These are phyloP conservation scores for Claviceps digitariae DNA, from an alignment of 2,329 filamentous ascomycete species.

Conservation along the genomic window DNA sequence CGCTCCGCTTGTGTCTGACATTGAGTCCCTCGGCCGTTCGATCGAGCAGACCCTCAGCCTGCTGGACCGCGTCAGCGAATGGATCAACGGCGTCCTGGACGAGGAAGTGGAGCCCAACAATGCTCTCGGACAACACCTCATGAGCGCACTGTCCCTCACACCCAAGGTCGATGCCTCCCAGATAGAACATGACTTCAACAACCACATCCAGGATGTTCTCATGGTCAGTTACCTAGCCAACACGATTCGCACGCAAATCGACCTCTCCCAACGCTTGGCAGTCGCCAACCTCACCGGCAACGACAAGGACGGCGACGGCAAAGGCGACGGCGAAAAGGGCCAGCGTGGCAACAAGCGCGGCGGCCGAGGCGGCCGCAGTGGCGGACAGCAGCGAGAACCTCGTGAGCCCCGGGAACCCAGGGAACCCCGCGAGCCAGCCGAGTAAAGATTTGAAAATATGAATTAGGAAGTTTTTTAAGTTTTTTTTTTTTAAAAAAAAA, in stretches of 20 bases:
- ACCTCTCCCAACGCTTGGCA: conserved; percentile 87
- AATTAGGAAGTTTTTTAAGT: too few relatives aligned
- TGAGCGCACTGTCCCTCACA: conserved; percentile 83
- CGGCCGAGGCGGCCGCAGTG: conserved; percentile 35
- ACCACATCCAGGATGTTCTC: conserved; percentile 97
- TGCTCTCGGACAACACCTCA: conserved; percentile 84
- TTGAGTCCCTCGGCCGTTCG: conserved; percentile 75
- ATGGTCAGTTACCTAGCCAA: conserved; percentile 98
- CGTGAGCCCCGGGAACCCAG: conserved; percentile 29
- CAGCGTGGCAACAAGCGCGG: conserved; percentile 38
- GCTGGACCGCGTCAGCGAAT: conserved; percentile 81
- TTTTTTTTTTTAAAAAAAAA: too few relatives aligned
- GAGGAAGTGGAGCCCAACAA: conserved; percentile 84
- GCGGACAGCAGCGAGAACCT: conserved; percentile 38
- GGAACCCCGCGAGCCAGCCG: conserved; percentile 19
- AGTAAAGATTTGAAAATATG: conserved; percentile 14
- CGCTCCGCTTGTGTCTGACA: conserved; percentile 66
- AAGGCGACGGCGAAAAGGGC: conserved; percentile 29
- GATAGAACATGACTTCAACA: conserved; percentile 98
- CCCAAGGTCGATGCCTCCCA: conserved; percentile 86
- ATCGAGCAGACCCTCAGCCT: conserved; percentile 80
- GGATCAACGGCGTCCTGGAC: conserved; percentile 86
- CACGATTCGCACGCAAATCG: conserved; percentile 97
- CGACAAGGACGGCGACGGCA: conserved; percentile 37
- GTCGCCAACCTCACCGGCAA: conserved; percentile 50